These are phyloP conservation scores for Dactylis glomerata DNA, from an alignment of 176 grass and related monocot species.

Conservation along the genomic window DNA sequence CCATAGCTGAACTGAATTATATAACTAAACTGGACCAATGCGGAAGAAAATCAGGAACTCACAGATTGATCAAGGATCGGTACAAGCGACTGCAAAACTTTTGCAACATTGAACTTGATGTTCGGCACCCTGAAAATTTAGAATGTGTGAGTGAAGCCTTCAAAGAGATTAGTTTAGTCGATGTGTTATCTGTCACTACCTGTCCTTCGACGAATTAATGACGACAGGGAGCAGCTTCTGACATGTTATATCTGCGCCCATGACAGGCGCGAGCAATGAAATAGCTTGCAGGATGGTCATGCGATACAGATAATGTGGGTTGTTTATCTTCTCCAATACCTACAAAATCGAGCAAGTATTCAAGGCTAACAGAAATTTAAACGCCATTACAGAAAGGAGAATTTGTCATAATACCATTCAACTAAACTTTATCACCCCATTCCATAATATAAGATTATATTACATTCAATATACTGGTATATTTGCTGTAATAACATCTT, in stretches of 20 bases:
- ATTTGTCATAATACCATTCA: not conserved
- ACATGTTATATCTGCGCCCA: slow-evolving; percentile 88
- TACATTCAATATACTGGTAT: too few relatives aligned
- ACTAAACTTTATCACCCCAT: not conserved
- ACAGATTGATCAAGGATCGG: slow-evolving; percentile 82
- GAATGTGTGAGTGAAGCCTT: not conserved
- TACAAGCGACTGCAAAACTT: slow-evolving; percentile 75
- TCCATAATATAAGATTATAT: too few relatives aligned
- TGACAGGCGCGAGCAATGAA: slow-evolving; percentile 76
- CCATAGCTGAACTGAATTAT: not conserved
- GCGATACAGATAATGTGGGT: slow-evolving; percentile 87
- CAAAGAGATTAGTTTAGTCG: not conserved
- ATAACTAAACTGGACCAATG: not conserved
- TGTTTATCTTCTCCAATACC: slow-evolving; percentile 93
- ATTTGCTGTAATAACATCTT: too few relatives aligned
- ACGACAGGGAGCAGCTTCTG: slow-evolving; percentile 81
- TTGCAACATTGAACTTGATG: slow-evolving; percentile 97
- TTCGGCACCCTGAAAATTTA: slow-evolving; percentile 76
- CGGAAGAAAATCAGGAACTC: slow-evolving; percentile 28
- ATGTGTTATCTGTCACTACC: slow-evolving; percentile 31
- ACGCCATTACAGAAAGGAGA: not conserved
- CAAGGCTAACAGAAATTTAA: not conserved
- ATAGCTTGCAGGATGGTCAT: slow-evolving; percentile 87
- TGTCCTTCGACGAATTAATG: slow-evolving; percentile 85
- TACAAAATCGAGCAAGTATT: slow-evolving; percentile 37